Evolutionary conservation across 2,329 filamentous ascomycete genomes (phyloP).

Genomic region (Huntiella decipiens): DNA sequence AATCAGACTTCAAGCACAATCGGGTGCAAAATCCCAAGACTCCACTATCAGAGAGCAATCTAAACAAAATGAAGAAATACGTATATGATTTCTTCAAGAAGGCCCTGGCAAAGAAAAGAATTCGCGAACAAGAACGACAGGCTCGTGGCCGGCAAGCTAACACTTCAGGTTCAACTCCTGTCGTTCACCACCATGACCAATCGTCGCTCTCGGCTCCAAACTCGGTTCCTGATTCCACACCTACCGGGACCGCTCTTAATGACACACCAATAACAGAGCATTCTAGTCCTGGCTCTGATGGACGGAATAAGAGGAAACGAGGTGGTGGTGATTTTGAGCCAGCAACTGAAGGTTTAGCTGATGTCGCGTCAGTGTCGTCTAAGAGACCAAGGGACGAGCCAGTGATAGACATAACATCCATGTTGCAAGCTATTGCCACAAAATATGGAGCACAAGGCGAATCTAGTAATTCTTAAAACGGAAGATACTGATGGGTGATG

Average conservation of each 20-base stretch:
- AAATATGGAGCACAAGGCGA: too few species aligned
- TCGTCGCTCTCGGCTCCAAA: slow-evolving; percentile 5
- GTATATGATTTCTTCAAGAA: slow-evolving; percentile 77
- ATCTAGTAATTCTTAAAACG: too few species aligned
- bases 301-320: slow-evolving; percentile 47
- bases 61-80: slow-evolving; percentile 64
- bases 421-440: too few species aligned
- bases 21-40: slow-evolving; percentile 64
- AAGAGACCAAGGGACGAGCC: slow-evolving; percentile 32
- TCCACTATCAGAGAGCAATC: slow-evolving; percentile 55
- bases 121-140: slow-evolving; percentile 17
- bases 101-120: slow-evolving; percentile 60
- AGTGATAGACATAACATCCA: neutral
- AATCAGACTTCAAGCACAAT: slow-evolving; percentile 77
- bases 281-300: slow-evolving; percentile 22
- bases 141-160: slow-evolving; percentile 26
- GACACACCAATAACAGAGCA: slow-evolving; percentile 16
- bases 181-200: slow-evolving; percentile 14
- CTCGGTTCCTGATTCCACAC: slow-evolving; percentile 14
- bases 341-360: slow-evolving; percentile 12
- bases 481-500: too few species aligned
- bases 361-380: slow-evolving; percentile 14
- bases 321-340: slow-evolving; percentile 20
- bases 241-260: slow-evolving; percentile 13
- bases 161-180: neutral